Evolutionary conservation across 768 basidiomycete genomes (phyloP), one percentile per base, ranked within the genome.

Genomic region (Pulveroboletus frians): DNA sequence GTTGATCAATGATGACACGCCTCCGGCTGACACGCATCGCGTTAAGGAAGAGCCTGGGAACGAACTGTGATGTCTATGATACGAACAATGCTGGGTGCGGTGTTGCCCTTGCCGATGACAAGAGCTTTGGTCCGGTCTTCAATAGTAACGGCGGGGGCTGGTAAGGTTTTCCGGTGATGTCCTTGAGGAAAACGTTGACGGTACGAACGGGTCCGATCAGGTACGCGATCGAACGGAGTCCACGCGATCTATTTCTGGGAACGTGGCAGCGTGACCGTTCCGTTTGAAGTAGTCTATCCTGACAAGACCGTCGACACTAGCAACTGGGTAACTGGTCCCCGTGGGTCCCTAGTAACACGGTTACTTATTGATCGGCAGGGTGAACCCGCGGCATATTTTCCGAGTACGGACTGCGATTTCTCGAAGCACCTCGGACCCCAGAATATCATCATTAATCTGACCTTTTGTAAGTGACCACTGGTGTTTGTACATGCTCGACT

Each of bases 381-480:
- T 6, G 75, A 67, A 0, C 84, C 85, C 2, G 60, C 66, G 8
- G 85, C 83, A 4, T 72, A 70, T 58, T 88, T 86, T 67, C 83
- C 83, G 3, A 73, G 69, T 59, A 79, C 74, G 5, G 68, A 73
- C 47, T 89, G 85, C 59, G 69, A 83, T 52, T 72, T 89, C 38
- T 54, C 70, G 43, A 65, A 70, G 41, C 68, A 79, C 49, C 78
- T 86, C 56, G 70, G 73, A 5, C 54, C 69, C 0, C 74, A 84
- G 55, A 79, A 79, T 50, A 84, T 85, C 50, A n/a, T 54, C 14
- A 47, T 54, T 39, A 37, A 54, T 17, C 14, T 39, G 14, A 34
- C 30, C 7, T 47, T 61, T 23, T 61, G 60, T 61, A 29, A 37
- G 57, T 51, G 20, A 6, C 13, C 5, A 2, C 30, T 15, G 3